Evolutionary conservation across 2,329 filamentous ascomycete genomes (phyloP), one percentile per base, ranked within the genome.

Genomic region (Paraconiothyrium sp.): DNA sequence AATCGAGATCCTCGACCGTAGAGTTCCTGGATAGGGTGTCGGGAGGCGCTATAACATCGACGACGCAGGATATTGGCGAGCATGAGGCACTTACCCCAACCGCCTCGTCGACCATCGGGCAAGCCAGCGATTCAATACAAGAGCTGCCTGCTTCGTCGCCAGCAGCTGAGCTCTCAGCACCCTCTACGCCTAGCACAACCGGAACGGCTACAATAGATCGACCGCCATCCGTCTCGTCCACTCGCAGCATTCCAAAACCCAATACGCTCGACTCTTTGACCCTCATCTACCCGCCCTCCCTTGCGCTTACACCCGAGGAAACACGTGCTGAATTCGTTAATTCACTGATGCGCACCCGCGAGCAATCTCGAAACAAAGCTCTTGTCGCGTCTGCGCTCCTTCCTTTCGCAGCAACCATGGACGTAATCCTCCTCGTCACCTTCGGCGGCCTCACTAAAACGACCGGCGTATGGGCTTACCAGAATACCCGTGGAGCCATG

Each of bases 401-500:
- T 48, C 79, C 79, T 13, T 69, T 82, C 58, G 67, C 74, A 20
- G 72, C 79, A 22, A 74, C 78, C 49, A 66, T 79, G 32, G 66
- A 79, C 24, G 72, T 71, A 1, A 73, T 70, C 2, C 67, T 79
- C 20, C 54, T 80, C 34, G 73, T 79, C 67, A 78, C 79, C 4
- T 77, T 80, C 46, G 78, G 78, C 30, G 78, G 78, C 6, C 63
- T 78, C 2, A 65, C 73, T 27, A 75, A 79, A 55, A 71, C 79
- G 16, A 75, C 79, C 24, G 67, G 67, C 3, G 76, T 78, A 4
- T 79, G 76, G 77, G 72, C 71, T 41, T 77, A 78, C 62, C 71
- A 74, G 65, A 83, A 80, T 76, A 84, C 83, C 80, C 76, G 78
- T 8, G 81, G 81, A 16, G 79, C 80, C 10, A 78, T 80, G 60